phyloP scores from a whole-genome alignment of 23 red algal species.

The Gracilaria gracilis region DNA sequence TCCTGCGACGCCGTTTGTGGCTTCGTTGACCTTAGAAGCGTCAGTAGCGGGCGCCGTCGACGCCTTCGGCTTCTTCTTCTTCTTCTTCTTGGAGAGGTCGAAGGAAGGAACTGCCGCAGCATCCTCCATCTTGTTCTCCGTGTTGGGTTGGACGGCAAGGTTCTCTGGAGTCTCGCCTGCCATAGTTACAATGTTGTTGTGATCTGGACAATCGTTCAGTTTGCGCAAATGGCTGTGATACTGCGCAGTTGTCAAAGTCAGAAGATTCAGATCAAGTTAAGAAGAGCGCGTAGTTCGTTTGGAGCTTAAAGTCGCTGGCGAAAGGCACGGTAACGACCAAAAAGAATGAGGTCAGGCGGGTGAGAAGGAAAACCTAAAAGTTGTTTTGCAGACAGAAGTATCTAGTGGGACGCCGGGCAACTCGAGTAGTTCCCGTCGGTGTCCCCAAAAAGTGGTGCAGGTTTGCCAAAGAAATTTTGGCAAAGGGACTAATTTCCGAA shows the following conservation, averaged over 20 bases:
- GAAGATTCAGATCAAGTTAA: background rate
- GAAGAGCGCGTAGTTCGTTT: background rate
- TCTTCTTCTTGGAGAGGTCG: conserved; percentile 86
- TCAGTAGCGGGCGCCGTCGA: conserved; percentile 5
- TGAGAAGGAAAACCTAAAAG: background rate
- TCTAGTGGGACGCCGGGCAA: too few relatives aligned
- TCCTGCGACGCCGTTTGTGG: conserved; percentile 16
- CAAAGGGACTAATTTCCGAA: background rate
- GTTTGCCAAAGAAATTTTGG: background rate
- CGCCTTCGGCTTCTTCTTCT: conserved; percentile 87
- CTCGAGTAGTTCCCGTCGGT: background rate
- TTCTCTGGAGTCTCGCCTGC: conserved; percentile 21
- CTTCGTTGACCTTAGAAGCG: conserved; percentile 44
- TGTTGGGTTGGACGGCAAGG: background rate
- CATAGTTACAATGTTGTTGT: background rate
- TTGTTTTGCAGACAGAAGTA: too few relatives aligned
- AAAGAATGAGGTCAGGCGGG: background rate
- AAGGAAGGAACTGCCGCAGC: conserved; percentile 54
- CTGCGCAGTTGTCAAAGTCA: background rate
- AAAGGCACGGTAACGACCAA: background rate
- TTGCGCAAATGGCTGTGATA: background rate
- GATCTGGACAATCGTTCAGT: background rate
- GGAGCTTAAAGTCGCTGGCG: background rate
- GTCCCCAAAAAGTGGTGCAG: background rate
- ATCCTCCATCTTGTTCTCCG: conserved; percentile 12